Percentiles rank a stretch among this genome's conserved stretches.
These are phyloP conservation scores for Ganoderma boninense DNA, from an alignment of 1,284 basidiomycete genomes.

Conservation along the genomic window DNA sequence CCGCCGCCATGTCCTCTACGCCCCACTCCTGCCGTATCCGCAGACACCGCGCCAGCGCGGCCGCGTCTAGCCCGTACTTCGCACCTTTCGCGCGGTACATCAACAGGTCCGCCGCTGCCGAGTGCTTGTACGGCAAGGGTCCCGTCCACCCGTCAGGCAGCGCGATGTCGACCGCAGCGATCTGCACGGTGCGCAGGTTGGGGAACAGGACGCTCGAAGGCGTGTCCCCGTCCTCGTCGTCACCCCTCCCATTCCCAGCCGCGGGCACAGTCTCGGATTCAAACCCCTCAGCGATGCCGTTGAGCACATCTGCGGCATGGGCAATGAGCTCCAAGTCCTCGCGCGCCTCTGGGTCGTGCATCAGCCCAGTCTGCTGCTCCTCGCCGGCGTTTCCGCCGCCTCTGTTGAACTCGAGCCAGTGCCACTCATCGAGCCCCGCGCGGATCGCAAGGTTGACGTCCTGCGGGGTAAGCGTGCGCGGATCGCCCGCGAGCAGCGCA, in stretches of 20 bases:
- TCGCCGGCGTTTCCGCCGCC: not conserved
- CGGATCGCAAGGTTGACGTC: conserved; percentile 2
- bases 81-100: not conserved
- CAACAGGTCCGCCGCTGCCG: conserved; percentile 1
- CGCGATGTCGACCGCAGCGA: conserved; percentile 5
- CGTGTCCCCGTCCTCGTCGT: not conserved
- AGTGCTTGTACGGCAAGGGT: not conserved
- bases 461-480: not conserved
- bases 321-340: not conserved
- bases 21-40: conserved; percentile 3
- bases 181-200: conserved; percentile 1
- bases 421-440: conserved; percentile 13
- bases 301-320: not conserved
- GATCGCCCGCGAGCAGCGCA: not conserved
- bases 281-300: not conserved
- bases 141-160: not conserved
- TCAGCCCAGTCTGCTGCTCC: not conserved
- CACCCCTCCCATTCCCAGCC: not conserved
- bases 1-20: not conserved
- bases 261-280: not conserved
- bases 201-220: conserved; percentile 4
- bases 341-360: not conserved
- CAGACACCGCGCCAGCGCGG: conserved; percentile 6
- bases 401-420: conserved; percentile 6
- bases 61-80: conserved; percentile 11